Conservation (phyloP, 2,329 filamentous ascomycete genomes). For the Colletotrichum gloeosporioides region DNA sequence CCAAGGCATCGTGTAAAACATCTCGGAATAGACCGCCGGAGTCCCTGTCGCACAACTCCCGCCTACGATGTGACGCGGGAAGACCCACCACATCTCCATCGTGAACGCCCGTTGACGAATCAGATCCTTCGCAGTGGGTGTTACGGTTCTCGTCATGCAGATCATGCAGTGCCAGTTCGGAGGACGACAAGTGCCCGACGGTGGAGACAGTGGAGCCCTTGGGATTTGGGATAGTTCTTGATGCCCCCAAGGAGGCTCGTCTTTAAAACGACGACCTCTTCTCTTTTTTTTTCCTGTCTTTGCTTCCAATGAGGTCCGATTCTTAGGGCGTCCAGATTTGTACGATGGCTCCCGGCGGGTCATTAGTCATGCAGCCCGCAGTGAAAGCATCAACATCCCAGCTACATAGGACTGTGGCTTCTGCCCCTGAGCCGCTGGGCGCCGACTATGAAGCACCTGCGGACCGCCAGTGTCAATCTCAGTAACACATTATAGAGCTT, state of each 20-base stretch:
- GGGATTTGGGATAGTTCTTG: not conserved
- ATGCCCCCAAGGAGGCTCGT: not conserved
- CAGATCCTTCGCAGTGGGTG: not conserved
- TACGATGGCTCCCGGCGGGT: no score
- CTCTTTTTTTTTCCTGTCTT: not conserved
- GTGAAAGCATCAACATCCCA: not conserved
- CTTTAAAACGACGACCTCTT: not conserved
- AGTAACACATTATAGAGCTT: not conserved
- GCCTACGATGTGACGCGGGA: not conserved
- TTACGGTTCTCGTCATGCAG: not conserved
- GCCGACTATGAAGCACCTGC: accelerated
- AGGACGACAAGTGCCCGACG: not conserved
- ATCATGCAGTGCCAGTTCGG: constrained; percentile 3
- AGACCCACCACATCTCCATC: not conserved
- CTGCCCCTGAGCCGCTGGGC: not conserved
- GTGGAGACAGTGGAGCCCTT: not conserved
- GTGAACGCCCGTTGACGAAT: not conserved
- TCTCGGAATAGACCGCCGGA: not conserved
- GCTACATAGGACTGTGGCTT: not conserved
- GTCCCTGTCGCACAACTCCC: not conserved
- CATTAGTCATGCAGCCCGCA: not conserved
- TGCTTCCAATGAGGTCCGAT: not conserved
- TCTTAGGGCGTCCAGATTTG: not conserved
- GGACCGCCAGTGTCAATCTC: accelerated
- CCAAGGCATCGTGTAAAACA: not conserved